A percentile compares a stretch with the other conserved stretches of the same genome.
phyloP scores from a whole-genome alignment of 1,284 basidiomycete genomes.

The Ceratobasidium sp. region DNA sequence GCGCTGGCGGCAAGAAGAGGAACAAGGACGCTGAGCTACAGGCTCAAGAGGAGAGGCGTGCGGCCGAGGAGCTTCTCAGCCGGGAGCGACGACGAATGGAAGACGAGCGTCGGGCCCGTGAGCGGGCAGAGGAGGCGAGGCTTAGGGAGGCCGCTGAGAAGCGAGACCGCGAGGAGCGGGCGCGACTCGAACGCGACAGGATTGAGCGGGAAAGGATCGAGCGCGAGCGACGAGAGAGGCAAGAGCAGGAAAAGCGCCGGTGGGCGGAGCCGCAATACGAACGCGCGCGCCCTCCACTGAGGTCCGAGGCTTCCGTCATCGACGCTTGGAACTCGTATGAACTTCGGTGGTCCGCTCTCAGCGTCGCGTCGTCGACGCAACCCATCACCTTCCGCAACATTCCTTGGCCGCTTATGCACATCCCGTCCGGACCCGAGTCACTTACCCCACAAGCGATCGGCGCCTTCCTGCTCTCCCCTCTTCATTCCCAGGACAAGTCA shows the following conservation, averaged over 20 bases:
- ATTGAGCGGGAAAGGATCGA: not conserved
- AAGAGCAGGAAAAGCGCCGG: conserved; percentile 32
- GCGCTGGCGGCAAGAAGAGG: conserved; percentile 38
- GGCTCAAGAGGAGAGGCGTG: conserved; percentile 37
- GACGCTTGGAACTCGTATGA: conserved; percentile 46
- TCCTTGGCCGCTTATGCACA: conserved; percentile 65
- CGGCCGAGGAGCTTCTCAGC: conserved; percentile 20
- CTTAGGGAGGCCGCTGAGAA: conserved; percentile 25
- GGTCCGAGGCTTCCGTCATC: conserved; percentile 18
- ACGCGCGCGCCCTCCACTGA: conserved; percentile 7
- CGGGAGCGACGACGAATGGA: conserved; percentile 31
- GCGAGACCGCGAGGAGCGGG: conserved; percentile 35
- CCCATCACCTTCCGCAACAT: conserved; percentile 60
- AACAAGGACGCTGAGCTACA: conserved; percentile 29
- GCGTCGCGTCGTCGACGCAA: conserved; percentile 32
- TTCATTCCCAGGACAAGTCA: conserved; percentile 57
- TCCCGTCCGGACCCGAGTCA: conserved; percentile 53
- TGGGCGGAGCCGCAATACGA: conserved; percentile 23
- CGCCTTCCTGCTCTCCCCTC: conserved; percentile 65
- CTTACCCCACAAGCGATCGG: conserved; percentile 60
- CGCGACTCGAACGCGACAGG: conserved; percentile 5
- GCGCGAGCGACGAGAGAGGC: conserved; percentile 17
- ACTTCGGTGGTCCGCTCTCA: conserved; percentile 42
- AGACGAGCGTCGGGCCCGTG: conserved; percentile 27
- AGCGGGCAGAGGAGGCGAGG: conserved; percentile 34